A percentile compares a stretch with the other conserved stretches of the same genome.
These are phyloP conservation scores for Tanozyma kutaoensis DNA, from an alignment of 805 yeast genomes.

Conservation along the genomic window DNA sequence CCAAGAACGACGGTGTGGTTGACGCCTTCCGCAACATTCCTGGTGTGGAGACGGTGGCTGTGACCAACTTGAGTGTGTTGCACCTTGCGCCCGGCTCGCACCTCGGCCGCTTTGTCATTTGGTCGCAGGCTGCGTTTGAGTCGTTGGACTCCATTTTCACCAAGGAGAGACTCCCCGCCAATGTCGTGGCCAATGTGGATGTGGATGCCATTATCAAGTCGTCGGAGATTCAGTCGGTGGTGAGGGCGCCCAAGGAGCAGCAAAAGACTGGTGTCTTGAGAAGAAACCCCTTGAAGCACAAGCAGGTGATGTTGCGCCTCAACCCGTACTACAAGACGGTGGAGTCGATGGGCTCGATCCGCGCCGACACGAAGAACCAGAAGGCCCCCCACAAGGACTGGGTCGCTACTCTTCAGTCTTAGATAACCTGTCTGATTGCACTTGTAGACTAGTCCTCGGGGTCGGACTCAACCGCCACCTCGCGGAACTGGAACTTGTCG, in stretches of 20 bases:
- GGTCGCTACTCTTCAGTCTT: no score
- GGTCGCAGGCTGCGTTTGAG: constrained; percentile 98
- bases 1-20: constrained; percentile 93
- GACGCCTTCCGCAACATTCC: constrained; percentile 99
- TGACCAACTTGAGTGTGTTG: constrained; percentile 82
- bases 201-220: constrained; percentile 96
- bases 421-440: no score
- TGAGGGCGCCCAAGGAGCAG: constrained; percentile 84
- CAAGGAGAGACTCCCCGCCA: constrained; percentile 83
- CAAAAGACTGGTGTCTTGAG: constrained; percentile 98
- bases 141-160: constrained; percentile 96
- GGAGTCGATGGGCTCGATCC: no score
- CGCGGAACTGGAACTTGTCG: no score
- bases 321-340: constrained; percentile 99
- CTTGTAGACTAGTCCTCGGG: no score
- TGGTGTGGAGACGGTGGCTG: constrained; percentile 97
- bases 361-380: no score
- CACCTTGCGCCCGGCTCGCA: constrained; percentile 99
- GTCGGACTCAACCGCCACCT: no score
- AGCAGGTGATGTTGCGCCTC: constrained; percentile 93
- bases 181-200: constrained; percentile 93
- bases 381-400: no score
- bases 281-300: constrained; percentile 89
- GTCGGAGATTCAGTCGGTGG: constrained; percentile 95
- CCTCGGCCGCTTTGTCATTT: constrained; percentile 98